Conservation (phyloP, 2,329 filamentous ascomycete genomes). For the Arthrobotrys entomopaga region DNA sequence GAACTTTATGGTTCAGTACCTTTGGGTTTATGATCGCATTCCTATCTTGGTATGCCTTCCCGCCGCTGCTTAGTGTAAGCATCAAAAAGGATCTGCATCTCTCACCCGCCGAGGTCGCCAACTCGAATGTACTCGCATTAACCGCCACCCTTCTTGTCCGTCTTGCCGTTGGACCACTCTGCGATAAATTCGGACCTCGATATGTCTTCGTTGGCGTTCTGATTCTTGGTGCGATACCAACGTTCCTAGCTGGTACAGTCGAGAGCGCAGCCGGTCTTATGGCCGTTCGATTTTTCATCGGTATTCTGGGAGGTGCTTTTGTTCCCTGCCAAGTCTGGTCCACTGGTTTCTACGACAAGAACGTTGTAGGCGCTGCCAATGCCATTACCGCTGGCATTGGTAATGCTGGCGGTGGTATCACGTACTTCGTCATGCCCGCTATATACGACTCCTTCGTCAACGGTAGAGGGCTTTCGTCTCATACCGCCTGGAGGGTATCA, state of each 20-base stretch:
- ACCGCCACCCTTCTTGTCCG: constrained; percentile 77
- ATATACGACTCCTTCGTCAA: constrained; percentile 80
- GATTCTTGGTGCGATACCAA: constrained; percentile 80
- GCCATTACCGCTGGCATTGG: constrained; percentile 85
- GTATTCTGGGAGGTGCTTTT: constrained; percentile 80
- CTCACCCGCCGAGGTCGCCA: constrained; percentile 76
- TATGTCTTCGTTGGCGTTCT: constrained; percentile 80
- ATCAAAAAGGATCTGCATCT: constrained; percentile 83
- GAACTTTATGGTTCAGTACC: constrained; percentile 91
- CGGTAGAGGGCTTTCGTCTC: constrained; percentile 69
- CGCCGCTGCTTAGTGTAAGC: constrained; percentile 79
- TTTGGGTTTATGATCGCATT: constrained; percentile 87
- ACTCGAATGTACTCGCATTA: constrained; percentile 89
- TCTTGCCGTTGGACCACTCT: constrained; percentile 81
- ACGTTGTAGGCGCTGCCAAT: constrained; percentile 88
- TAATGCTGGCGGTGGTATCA: constrained; percentile 88
- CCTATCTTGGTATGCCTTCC: constrained; percentile 92
- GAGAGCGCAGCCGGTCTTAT: constrained; percentile 75
- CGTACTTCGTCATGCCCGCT: constrained; percentile 92
- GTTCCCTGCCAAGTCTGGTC: constrained; percentile 93
- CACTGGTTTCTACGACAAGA: constrained; percentile 92
- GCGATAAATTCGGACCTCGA: constrained; percentile 84
- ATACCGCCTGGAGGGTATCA: constrained; percentile 82
- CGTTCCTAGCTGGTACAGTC: constrained; percentile 81
- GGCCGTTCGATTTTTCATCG: constrained; percentile 79